These are phyloP conservation scores for Trifolium pratense DNA, from an alignment of 306 rosid species.

Conservation along the genomic window DNA sequence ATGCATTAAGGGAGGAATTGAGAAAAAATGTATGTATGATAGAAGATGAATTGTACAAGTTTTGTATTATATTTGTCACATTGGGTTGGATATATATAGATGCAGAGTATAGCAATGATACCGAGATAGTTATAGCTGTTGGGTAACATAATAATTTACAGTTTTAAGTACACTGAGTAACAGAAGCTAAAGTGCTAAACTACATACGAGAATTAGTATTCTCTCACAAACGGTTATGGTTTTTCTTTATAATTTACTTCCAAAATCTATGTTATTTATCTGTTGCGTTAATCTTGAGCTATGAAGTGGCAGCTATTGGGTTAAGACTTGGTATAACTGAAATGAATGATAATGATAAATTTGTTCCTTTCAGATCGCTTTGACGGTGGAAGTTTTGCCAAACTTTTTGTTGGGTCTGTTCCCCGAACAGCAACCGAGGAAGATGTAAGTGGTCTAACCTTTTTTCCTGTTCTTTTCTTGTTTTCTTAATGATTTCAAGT, in stretches of 20 bases:
- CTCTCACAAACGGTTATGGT: neutral
- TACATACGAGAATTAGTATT: neutral
- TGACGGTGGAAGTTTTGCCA: slow-evolving; percentile 75
- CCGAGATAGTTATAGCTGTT: neutral
- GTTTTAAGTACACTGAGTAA: neutral
- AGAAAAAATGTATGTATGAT: too few species aligned
- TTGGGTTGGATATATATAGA: neutral
- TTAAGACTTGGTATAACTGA: slow-evolving; percentile 20
- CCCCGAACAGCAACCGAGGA: slow-evolving; percentile 90
- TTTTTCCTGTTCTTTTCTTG: neutral
- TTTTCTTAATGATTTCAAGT: slow-evolving; percentile 5
- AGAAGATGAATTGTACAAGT: neutral
- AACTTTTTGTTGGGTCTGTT: slow-evolving; percentile 92
- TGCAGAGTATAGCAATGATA: neutral
- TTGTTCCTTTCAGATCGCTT: slow-evolving; percentile 57
- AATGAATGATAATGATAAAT: slow-evolving; percentile 1
- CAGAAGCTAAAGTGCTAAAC: neutral
- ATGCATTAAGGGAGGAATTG: too few species aligned
- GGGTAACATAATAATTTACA: neutral
- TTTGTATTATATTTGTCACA: neutral
- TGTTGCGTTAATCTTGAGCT: slow-evolving; percentile 19
- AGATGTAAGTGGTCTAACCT: slow-evolving; percentile 57
- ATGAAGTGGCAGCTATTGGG: slow-evolving; percentile 22
- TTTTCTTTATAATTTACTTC: slow-evolving; percentile 29
- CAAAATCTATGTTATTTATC: slow-evolving; percentile 21